Conservation (phyloP, 2,329 filamentous ascomycete genomes). For the Xylariales sp. region DNA sequence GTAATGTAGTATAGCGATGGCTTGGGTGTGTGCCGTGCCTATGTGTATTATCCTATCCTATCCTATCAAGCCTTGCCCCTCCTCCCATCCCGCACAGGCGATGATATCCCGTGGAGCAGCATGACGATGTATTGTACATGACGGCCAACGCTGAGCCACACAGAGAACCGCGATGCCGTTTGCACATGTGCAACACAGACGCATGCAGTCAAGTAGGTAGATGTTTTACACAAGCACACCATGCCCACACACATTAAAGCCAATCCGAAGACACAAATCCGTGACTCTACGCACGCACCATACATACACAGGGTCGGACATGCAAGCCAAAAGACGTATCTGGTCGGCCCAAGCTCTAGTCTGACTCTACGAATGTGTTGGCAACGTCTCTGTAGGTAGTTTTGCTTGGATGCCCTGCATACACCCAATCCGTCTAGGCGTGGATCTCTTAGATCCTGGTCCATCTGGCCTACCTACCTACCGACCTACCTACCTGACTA, state of each 20-base stretch:
- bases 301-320: neutral
- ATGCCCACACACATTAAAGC: too few relatives aligned
- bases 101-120: conserved; percentile 17
- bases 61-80: conserved; percentile 5
- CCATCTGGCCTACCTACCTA: neutral
- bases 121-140: conserved; percentile 15
- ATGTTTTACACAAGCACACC: conserved; percentile 2
- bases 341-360: neutral
- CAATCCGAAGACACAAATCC: neutral
- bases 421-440: neutral
- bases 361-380: neutral
- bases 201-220: conserved; percentile 11
- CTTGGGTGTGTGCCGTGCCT: too few relatives aligned
- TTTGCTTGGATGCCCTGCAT: neutral
- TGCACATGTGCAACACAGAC: conserved; percentile 21
- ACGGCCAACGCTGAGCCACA: conserved; percentile 11
- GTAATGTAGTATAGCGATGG: conserved; percentile 1
- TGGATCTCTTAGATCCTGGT: neutral
- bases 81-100: conserved; percentile 13
- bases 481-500: too few relatives aligned
- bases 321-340: neutral
- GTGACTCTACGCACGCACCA: conserved; percentile 11
- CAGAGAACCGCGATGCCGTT: conserved; percentile 21
- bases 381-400: neutral
- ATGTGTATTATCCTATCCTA: too few relatives aligned